Conservation (phyloP, 768 basidiomycete genomes). For the Calocera viscosa region DNA sequence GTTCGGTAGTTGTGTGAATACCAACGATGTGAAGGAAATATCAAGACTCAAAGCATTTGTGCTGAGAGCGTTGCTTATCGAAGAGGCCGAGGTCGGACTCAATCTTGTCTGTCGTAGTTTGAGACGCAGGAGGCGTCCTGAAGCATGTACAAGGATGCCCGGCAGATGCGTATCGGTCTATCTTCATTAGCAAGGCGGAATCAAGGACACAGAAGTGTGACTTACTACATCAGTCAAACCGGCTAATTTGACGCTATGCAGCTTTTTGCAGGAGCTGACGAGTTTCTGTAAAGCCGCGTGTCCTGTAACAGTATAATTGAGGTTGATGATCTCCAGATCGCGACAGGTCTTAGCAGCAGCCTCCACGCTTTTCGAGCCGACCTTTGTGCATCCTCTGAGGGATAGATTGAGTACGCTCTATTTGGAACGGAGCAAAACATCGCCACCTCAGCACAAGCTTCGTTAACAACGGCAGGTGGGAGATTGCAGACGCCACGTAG, state of each 20-base stretch:
- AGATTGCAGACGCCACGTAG: constrained; percentile 40
- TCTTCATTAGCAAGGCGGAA: background rate
- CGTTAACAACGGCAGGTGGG: constrained; percentile 34
- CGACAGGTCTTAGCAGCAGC: constrained; percentile 35
- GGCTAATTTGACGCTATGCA: background rate
- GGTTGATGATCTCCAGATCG: constrained; percentile 37
- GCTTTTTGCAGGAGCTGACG: background rate
- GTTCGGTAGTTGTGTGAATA: constrained; percentile 3
- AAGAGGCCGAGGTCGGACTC: background rate
- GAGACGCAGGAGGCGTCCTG: background rate
- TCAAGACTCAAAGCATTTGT: constrained; percentile 33
- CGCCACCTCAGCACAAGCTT: constrained; percentile 44
- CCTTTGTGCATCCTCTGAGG: constrained; percentile 48
- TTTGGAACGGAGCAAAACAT: background rate
- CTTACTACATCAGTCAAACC: background rate
- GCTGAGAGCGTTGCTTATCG: background rate
- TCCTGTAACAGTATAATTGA: constrained; percentile 41
- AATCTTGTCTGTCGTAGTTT: background rate
- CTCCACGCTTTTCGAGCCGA: constrained; percentile 37
- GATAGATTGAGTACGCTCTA: constrained; percentile 9
- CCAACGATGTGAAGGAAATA: constrained; percentile 44
- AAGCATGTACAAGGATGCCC: background rate
- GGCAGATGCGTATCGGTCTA: background rate
- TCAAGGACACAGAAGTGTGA: background rate
- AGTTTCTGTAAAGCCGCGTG: background rate